phyloP scores from a whole-genome alignment of 805 yeast species.

The Metschnikowia cubensis region DNA sequence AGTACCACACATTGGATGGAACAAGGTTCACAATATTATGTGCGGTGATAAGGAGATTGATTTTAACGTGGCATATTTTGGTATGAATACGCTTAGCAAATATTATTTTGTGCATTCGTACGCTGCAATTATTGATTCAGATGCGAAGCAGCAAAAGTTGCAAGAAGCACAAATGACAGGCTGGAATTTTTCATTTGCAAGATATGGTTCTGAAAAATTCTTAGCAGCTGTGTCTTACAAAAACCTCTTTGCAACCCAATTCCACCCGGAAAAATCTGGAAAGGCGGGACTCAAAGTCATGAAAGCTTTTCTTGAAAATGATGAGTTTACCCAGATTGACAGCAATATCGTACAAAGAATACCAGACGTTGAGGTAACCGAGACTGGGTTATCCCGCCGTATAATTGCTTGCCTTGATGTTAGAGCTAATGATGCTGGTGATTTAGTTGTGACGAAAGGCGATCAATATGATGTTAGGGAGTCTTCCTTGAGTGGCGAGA shows the following conservation, averaged over 20 bases:
- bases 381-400: constrained; percentile 73
- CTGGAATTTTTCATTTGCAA: constrained; percentile 73
- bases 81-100: constrained; percentile 61
- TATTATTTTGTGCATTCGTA: constrained; percentile 95
- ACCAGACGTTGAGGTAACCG: constrained; percentile 15
- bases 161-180: constrained; percentile 30
- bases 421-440: constrained; percentile 92
- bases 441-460: constrained; percentile 95
- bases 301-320: constrained; percentile 60
- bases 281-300: constrained; percentile 79
- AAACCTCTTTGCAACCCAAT: constrained; percentile 91
- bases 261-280: constrained; percentile 99
- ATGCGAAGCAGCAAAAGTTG: constrained; percentile 21
- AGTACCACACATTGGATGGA: constrained; percentile 99
- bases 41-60: constrained; percentile 22
- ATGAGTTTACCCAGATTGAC: constrained; percentile 24
- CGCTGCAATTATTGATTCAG: constrained; percentile 61
- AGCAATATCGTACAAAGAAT: constrained; percentile 4
- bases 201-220: constrained; percentile 75
- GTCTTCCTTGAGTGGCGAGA: constrained; percentile 36
- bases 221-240: constrained; percentile 75
- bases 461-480: constrained; percentile 98
- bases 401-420: constrained; percentile 96
- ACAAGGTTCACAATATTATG: constrained; percentile 38
- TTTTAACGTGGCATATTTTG: constrained; percentile 43